A percentile compares a stretch with the other conserved stretches of the same genome.
Conservation (phyloP, 768 basidiomycete genomes). For the Pulveroboletus sp. region DNA sequence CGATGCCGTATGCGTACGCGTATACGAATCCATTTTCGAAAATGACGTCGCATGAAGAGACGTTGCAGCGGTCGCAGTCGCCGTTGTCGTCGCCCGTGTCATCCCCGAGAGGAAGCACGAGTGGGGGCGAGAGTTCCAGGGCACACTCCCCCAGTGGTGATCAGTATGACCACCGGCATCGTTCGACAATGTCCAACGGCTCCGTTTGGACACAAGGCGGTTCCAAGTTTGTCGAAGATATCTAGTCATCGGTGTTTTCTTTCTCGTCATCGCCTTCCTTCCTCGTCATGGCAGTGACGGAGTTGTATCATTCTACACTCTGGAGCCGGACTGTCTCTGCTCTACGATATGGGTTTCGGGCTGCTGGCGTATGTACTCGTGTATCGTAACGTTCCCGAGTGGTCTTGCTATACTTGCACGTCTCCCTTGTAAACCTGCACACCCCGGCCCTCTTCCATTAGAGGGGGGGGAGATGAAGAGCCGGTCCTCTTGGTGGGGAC, state of each 20-base stretch:
- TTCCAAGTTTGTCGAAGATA: slow-evolving; percentile 45
- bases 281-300: neutral
- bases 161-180: slow-evolving; percentile 16
- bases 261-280: neutral
- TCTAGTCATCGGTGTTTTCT: slow-evolving; percentile 5
- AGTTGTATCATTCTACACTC: neutral
- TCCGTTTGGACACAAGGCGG: slow-evolving; percentile 42
- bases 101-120: slow-evolving; percentile 19
- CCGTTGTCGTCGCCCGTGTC: slow-evolving; percentile 25
- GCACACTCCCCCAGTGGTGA: slow-evolving; percentile 2
- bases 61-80: slow-evolving; percentile 23
- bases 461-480: neutral
- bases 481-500: neutral
- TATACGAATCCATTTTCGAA: slow-evolving; percentile 23
- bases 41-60: slow-evolving; percentile 4
- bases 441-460: neutral
- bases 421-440: neutral
- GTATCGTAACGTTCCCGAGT: neutral
- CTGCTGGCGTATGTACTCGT: neutral
- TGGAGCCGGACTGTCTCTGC: neutral
- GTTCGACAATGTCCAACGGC: slow-evolving; percentile 19
- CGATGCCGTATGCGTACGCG: slow-evolving; percentile 2
- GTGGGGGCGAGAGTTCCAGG: slow-evolving; percentile 10
- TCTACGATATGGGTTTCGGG: neutral
- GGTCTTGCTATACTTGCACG: neutral